Evolutionary conservation across 768 basidiomycete species (phyloP), one percentile per base, ranked within the genome.

Genomic region (Lactarius tabidus): DNA sequence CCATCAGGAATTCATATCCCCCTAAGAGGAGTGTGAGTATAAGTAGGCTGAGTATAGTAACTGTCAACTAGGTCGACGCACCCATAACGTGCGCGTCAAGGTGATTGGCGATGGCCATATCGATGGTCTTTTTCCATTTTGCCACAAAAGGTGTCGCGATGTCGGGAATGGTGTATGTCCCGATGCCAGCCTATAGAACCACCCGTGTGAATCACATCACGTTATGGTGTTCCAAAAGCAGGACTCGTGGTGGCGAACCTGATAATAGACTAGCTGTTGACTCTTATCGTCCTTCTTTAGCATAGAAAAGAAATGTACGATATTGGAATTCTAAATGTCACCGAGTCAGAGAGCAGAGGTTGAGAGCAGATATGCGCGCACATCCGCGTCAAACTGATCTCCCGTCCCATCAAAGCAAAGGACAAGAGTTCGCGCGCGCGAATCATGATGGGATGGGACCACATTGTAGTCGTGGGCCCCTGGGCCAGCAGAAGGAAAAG

Each of bases 1-100:
- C 82, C 89, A 90, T 90, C 62, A 91, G 75, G 73, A 91, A 91
- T 68, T 87, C 86, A 65, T 91, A 91, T 0, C 89, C 89, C 45
- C 81, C 87, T 88, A 45, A 18, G 41, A n/a, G 23, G 26, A 10
- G 31, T 36, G 36, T 55, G 65, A 28, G 17, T 15, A 51, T 56
- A 12, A 58, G 48, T 10, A 18, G n/a, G 31, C 14, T 28, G 23
- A 5, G 6, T 38, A 17, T n/a, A 20, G 7, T 17, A 28, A 28
- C 7, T 23, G 28, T 28, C 20, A 62, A 28, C 1, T 9, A 26
- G 18, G 31, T 29, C 17, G 4, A 68, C 79, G 23, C 58, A 86
- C 85, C 81, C 85, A 87, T 88, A 20, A 90, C 87, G 73, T 91
- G 89, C 1, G 84, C 83, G 62, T 87, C 73, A 14, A 91, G 78